Conservation (phyloP, 1,139 yeast genomes). For the Kodamaea sp. region DNA sequence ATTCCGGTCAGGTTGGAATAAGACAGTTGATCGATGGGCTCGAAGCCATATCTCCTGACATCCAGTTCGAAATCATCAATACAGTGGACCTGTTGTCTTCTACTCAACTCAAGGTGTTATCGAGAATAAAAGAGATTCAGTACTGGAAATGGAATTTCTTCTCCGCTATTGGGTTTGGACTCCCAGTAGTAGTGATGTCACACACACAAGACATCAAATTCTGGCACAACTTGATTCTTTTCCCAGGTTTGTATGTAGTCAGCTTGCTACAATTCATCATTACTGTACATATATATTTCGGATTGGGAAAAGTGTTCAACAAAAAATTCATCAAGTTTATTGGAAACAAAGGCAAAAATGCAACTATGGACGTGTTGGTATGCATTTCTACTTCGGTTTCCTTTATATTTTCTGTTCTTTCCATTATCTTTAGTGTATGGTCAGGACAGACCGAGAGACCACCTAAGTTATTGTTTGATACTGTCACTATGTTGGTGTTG, state of each 20-base stretch:
- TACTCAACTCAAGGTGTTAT: conserved; percentile 67
- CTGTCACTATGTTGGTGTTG: conserved; percentile 78
- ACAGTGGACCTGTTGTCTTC: conserved; percentile 48
- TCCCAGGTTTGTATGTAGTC: conserved; percentile 58
- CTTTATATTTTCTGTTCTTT: conserved; percentile 67
- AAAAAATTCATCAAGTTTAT: conserved; percentile 66
- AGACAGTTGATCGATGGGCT: conserved; percentile 54
- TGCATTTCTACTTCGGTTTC: conserved; percentile 82
- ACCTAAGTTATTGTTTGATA: conserved; percentile 83
- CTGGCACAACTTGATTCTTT: conserved; percentile 28
- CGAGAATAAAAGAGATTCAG: conserved; percentile 69
- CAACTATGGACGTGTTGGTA: conserved; percentile 96
- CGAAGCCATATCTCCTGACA: conserved; percentile 20
- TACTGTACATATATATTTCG: conserved; percentile 68
- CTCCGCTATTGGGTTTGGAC: conserved; percentile 53
- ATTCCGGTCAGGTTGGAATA: conserved; percentile 51
- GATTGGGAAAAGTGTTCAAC: conserved; percentile 65
- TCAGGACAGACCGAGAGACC: conserved; percentile 37
- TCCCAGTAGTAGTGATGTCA: conserved; percentile 64
- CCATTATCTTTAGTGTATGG: conserved; percentile 51
- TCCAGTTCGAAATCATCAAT: conserved; percentile 44
- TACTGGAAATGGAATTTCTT: conserved; percentile 65
- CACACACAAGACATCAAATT: conserved; percentile 44
- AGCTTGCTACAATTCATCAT: conserved; percentile 63
- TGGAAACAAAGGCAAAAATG: conserved; percentile 57